Conservation (phyloP, 441 rosid species). For the Populus hybrid region DNA sequence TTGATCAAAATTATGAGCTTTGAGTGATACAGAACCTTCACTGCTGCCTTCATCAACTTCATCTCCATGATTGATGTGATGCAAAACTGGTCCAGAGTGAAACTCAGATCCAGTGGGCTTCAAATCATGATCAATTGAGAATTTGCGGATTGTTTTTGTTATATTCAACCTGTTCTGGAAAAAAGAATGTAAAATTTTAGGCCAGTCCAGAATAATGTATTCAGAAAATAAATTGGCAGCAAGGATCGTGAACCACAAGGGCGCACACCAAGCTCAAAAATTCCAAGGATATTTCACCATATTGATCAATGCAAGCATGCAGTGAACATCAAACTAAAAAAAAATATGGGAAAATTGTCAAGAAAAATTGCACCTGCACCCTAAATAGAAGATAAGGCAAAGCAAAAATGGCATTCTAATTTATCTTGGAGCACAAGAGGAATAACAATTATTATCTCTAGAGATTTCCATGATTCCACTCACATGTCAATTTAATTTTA, state of each 20-base stretch:
- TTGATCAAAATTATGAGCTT: conserved; percentile 59
- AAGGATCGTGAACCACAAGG: not conserved
- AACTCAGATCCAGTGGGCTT: conserved; percentile 79
- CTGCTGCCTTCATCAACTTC: conserved; percentile 59
- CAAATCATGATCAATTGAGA: conserved; percentile 79
- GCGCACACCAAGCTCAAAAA: not conserved
- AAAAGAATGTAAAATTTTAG: conserved; percentile 23
- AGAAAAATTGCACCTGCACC: not conserved
- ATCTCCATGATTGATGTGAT: conserved; percentile 86
- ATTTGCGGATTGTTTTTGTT: conserved; percentile 92
- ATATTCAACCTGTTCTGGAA: conserved; percentile 98
- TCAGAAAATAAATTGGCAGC: not conserved
- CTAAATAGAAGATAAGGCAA: not conserved
- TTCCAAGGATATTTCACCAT: no score
- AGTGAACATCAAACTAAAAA: not conserved
- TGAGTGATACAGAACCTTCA: conserved; percentile 64
- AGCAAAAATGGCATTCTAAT: not conserved
- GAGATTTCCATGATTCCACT: not conserved
- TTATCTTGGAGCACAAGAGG: not conserved
- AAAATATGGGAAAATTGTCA: not conserved
- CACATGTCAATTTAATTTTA: not conserved
- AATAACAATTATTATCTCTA: not conserved
- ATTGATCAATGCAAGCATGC: not conserved
- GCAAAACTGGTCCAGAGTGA: conserved; percentile 57
- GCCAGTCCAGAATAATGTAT: not conserved